Evolutionary conservation across 176 grass and related monocot genomes (phyloP).

Genomic region (Otatea glauca): DNA sequence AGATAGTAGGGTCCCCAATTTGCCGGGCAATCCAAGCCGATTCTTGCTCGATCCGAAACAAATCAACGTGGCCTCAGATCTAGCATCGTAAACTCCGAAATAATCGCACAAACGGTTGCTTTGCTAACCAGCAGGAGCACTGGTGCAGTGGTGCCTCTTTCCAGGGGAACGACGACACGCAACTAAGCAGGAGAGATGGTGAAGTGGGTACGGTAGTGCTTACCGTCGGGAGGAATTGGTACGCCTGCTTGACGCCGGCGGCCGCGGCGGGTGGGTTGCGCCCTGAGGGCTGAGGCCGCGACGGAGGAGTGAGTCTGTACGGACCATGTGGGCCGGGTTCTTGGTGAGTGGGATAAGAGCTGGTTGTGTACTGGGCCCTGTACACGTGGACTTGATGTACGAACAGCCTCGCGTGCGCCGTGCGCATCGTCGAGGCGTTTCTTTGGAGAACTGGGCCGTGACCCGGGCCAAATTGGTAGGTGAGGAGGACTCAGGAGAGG

Average conservation of each 20-base stretch:
- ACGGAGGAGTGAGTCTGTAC: not conserved
- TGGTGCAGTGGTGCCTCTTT: not conserved
- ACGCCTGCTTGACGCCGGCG: constrained; percentile 9
- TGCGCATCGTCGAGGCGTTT: not conserved
- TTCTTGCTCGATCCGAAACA: constrained; percentile 21
- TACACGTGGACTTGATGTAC: not conserved
- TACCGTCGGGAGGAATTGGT: not conserved
- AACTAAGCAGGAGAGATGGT: not conserved
- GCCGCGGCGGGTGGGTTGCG: not conserved
- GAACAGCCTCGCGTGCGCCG: not conserved
- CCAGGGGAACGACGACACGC: not conserved
- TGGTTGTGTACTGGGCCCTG: not conserved
- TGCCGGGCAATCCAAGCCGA: not conserved
- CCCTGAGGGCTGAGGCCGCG: not conserved
- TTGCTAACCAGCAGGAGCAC: not conserved
- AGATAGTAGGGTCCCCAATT: constrained; percentile 12
- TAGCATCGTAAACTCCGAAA: not conserved
- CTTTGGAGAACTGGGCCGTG: not conserved
- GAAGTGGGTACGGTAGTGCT: not conserved
- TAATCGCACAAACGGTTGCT: not conserved
- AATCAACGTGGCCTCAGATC: constrained; percentile 26
- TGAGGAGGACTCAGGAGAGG: too few relatives aligned
- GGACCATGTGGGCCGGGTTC: not conserved
- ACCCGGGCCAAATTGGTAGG: constrained; percentile 13
- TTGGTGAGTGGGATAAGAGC: not conserved